Conservation (phyloP, 1,284 basidiomycete species). For the Porogramme epimiltina region DNA sequence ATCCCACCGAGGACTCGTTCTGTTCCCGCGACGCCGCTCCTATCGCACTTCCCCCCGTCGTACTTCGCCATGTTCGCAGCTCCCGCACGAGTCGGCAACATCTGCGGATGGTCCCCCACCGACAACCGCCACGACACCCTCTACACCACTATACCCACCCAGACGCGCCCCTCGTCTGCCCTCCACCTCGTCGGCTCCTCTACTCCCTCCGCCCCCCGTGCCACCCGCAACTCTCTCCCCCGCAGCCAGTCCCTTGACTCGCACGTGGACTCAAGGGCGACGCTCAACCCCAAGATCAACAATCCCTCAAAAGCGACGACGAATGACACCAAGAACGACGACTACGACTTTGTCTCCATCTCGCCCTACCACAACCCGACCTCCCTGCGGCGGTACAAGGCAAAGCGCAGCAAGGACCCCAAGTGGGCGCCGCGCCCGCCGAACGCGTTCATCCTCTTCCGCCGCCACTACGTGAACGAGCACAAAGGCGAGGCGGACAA, state of each 20-base stretch:
- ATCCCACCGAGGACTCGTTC: conserved; percentile 1
- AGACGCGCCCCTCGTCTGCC: conserved; percentile 1
- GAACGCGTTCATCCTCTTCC: conserved; percentile 90
- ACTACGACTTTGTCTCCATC: neutral
- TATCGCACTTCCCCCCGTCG: neutral
- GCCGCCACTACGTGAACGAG: conserved; percentile 65
- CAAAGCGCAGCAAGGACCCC: conserved; percentile 42
- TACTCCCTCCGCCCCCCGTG: conserved; percentile 6
- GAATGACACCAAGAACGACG: neutral
- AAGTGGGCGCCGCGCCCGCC: conserved; percentile 81
- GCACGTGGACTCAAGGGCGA: neutral
- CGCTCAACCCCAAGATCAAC: neutral
- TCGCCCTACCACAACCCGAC: conserved; percentile 19
- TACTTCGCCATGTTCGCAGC: conserved; percentile 12
- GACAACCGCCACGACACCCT: conserved; percentile 13
- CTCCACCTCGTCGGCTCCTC: conserved; percentile 4
- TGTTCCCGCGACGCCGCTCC: conserved; percentile 20
- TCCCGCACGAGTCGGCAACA: conserved; percentile 14
- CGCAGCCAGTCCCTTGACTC: conserved; percentile 20
- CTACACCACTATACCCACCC: conserved; percentile 11
- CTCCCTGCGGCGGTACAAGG: conserved; percentile 18
- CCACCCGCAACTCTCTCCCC: conserved; percentile 6
- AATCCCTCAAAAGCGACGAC: neutral
- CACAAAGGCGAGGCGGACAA: conserved; percentile 26
- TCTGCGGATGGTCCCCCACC: conserved; percentile 21